Evolutionary conservation across 2,329 filamentous ascomycete genomes (phyloP).

Genomic region (Penicillium sclerotigenum): DNA sequence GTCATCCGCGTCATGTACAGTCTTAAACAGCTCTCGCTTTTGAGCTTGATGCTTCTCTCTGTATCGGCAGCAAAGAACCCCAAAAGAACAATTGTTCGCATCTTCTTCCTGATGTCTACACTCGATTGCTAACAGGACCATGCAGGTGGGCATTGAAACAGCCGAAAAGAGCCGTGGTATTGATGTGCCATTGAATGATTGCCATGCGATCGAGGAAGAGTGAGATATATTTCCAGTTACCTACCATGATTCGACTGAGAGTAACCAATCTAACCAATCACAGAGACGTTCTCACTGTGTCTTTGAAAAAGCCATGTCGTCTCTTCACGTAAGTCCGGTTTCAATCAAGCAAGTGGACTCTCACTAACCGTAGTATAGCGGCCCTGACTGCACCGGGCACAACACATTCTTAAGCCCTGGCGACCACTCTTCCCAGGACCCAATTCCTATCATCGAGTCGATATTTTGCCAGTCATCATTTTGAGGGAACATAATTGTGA

Average conservation of each 20-base stretch:
- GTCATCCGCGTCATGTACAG: constrained; percentile 17
- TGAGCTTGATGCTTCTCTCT: constrained; percentile 24
- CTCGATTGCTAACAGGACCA: neutral
- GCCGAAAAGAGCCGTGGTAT: constrained; percentile 17
- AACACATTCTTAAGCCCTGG: constrained; percentile 23
- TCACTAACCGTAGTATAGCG: constrained; percentile 4
- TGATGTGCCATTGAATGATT: constrained; percentile 22
- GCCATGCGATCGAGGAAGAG: constrained; percentile 23
- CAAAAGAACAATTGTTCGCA: constrained; percentile 15
- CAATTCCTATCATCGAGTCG: constrained; percentile 20
- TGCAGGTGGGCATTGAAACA: constrained; percentile 24
- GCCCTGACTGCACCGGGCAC: constrained; percentile 21
- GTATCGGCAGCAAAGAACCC: constrained; percentile 14
- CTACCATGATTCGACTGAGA: neutral
- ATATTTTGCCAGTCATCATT: constrained; percentile 22
- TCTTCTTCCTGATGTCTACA: neutral
- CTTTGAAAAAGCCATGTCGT: constrained; percentile 23
- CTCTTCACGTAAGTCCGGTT: constrained; percentile 22
- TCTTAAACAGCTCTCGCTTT: constrained; percentile 18
- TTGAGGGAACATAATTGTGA: neutral
- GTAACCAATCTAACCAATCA: constrained; percentile 4
- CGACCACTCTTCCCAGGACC: constrained; percentile 21
- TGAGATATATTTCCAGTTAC: constrained; percentile 4
- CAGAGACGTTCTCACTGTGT: constrained; percentile 22
- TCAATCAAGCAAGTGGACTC: neutral